Conservation (phyloP, 2,329 filamentous ascomycete genomes). For the Ascocoryne sarcoides region DNA sequence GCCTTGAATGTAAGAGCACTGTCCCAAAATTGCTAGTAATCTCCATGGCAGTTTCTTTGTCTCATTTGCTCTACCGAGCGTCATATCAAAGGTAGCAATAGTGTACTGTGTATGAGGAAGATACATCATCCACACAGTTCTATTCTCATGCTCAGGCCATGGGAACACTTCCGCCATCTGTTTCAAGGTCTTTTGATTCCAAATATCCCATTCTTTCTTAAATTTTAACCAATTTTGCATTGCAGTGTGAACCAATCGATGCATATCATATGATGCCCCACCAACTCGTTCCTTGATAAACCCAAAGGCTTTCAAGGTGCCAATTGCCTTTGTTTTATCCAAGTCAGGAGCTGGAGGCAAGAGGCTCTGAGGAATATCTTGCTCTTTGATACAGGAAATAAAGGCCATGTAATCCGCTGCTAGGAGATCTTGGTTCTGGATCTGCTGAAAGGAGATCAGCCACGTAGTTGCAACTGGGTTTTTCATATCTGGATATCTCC, state of each 20-base stretch:
- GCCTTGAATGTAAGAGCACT: constrained; percentile 3
- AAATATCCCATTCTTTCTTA: no score
- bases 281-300: constrained; percentile 2
- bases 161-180: constrained; percentile 9
- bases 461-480: constrained; percentile 6
- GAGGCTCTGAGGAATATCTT: constrained; percentile 5
- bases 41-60: no score
- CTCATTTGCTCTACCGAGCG: neutral
- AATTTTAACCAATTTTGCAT: constrained; percentile 5
- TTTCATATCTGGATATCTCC: constrained; percentile 6
- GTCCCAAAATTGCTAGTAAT: no score
- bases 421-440: constrained; percentile 4
- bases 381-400: constrained; percentile 1
- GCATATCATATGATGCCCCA: constrained; percentile 5
- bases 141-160: constrained; percentile 6
- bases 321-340: constrained; percentile 4
- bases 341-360: constrained; percentile 25
- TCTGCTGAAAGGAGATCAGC: constrained; percentile 12
- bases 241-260: constrained; percentile 9
- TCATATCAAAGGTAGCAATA: constrained; percentile 1
- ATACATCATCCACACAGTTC: constrained; percentile 1
- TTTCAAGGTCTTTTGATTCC: constrained; percentile 2
- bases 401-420: constrained; percentile 7
- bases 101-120: constrained; percentile 6
- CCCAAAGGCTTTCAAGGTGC: constrained; percentile 5